A percentile compares a stretch with the other conserved stretches of the same genome.
phyloP scores from a whole-genome alignment of 257 asterid genomes.

The Przewalskia tangutica region DNA sequence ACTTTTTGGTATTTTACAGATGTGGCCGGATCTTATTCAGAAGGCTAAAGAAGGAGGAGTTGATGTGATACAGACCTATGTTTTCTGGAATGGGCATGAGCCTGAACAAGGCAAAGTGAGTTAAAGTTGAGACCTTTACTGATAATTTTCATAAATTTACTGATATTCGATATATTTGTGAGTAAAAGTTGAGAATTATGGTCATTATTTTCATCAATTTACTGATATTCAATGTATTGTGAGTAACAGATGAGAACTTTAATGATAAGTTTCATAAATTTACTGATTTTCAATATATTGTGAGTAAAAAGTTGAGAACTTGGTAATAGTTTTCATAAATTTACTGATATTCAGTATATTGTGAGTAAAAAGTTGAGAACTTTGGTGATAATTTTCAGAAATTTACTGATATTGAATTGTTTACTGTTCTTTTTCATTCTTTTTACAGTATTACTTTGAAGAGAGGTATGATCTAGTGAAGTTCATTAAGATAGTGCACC shows the following conservation, averaged over 20 bases:
- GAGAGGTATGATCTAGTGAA: constrained; percentile 25
- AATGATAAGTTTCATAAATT: background rate
- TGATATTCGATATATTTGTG: constrained; percentile 15
- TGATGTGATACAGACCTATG: constrained; percentile 94
- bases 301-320: no score
- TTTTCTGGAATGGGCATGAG: constrained; percentile 98
- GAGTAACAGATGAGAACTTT: background rate
- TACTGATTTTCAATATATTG: no score
- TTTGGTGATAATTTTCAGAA: background rate
- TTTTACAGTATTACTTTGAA: constrained; percentile 24
- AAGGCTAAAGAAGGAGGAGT: constrained; percentile 94
- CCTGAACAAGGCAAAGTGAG: constrained; percentile 86
- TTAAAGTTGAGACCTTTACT: background rate
- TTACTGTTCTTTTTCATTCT: background rate
- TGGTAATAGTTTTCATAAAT: no score
- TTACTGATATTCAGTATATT: no score
- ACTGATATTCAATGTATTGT: background rate
- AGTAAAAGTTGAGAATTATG: background rate
- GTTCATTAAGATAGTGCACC: constrained; percentile 23
- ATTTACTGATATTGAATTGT: background rate
- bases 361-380: background rate
- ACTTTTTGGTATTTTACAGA: constrained; percentile 34
- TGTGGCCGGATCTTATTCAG: constrained; percentile 98
- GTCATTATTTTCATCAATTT: background rate
- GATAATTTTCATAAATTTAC: background rate